Evolutionary conservation across 2,329 filamentous ascomycete genomes (phyloP).

Genomic region (Colletotrichum filicis): DNA sequence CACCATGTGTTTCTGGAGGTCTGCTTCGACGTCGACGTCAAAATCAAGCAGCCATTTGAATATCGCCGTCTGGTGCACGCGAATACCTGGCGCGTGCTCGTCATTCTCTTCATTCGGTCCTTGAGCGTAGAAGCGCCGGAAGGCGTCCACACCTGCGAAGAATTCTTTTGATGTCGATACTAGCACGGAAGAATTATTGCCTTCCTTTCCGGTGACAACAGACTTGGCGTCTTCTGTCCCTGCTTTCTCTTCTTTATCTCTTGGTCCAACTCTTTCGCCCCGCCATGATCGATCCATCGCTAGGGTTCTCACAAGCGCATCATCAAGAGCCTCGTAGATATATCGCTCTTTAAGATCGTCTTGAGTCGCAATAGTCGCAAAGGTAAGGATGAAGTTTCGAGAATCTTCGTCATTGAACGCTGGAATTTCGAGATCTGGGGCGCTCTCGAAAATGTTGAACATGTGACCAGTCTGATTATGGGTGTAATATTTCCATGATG

Average conservation of each 20-base stretch:
- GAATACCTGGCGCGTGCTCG: not conserved
- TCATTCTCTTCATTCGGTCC: constrained; percentile 12
- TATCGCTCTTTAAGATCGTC: not conserved
- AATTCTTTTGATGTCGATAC: not conserved
- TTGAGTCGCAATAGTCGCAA: not conserved
- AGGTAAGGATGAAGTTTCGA: constrained; percentile 6
- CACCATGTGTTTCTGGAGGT: constrained; percentile 13
- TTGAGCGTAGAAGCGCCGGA: constrained; percentile 7
- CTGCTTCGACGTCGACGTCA: not conserved
- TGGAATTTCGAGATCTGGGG: not conserved
- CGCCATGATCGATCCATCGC: constrained; percentile 13
- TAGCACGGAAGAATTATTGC: not conserved
- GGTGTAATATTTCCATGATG: constrained; percentile 13
- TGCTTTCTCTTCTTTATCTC: not conserved
- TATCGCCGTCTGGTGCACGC: constrained; percentile 13
- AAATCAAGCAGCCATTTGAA: constrained; percentile 24
- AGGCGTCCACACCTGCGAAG: not conserved
- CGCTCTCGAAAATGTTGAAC: not conserved
- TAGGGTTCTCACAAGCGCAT: constrained; percentile 16
- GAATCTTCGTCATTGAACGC: constrained; percentile 21
- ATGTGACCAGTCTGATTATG: not conserved
- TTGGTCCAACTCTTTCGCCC: not conserved
- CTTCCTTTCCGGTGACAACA: not conserved
- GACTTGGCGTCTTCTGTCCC: no score
- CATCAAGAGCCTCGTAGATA: not conserved